Base-by-base conservation (phyloP, 495 filamentous ascomycete genomes). In the Penicillium argentinense region DNA sequence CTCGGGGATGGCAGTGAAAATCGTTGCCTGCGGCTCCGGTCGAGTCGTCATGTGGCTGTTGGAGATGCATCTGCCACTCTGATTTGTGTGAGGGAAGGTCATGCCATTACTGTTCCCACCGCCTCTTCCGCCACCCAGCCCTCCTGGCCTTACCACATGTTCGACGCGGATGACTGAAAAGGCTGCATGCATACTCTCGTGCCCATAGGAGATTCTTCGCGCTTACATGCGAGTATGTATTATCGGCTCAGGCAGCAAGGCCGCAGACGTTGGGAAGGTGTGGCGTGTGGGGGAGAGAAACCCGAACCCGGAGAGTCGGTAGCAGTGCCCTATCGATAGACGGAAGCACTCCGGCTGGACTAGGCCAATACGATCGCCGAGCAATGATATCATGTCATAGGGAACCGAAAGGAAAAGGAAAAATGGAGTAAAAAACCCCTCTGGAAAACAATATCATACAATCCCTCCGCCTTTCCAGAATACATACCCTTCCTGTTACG, bases 291-390 rank as follows among this genome's bases (percentile, higher is more conserved):
- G 49, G 45, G 32, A 38, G 25, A n/a, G n/a, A n/a, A n/a, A n/a
- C 16, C n/a, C 23, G 49, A 52, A 42, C 45, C 49, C 49, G 22
- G 33, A 28, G 37, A 33, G n/a, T 16, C 38, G 44, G 48, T 55
- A 48, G 39, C 43, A 9, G 13, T 37, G 36, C 32, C 33, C 42
- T 44, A 54, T 53, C 49, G 34, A 49, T 42, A 49, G 40, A 36
- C 38, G 49, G 56, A 52, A 51, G 13, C 25, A 44, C 49, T 56
- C 48, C 56, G 48, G 51, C 51, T 55, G 47, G 56, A 40, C 25
- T n/a, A n/a, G n/a, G n/a, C 24, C 8, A 17, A 22, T 39, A 17
- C 28, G 5, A 5, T 30, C 9, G 5, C 5, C 13, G 4, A n/a
- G 13, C 5, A 30, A 8, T 5, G 33, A 17, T 12, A 11, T 12